These are phyloP conservation scores for Penicillium sp. DNA, from an alignment of 2,329 filamentous ascomycete genomes.

Conservation along the genomic window DNA sequence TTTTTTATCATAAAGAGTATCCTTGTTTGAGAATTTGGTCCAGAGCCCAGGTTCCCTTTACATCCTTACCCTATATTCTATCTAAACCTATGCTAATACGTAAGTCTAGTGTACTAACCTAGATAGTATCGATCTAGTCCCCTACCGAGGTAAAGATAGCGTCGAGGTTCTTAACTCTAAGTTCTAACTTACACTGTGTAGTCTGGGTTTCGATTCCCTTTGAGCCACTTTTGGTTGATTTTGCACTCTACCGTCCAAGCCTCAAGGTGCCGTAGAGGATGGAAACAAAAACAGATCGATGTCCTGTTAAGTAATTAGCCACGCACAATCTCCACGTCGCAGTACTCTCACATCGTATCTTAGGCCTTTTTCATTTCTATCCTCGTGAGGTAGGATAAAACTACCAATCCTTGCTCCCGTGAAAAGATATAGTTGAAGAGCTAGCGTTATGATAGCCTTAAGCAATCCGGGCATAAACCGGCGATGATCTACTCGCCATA, in stretches of 20 bases:
- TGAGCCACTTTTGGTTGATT: constrained; percentile 17
- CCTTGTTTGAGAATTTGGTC: too few relatives aligned
- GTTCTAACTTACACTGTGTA: constrained; percentile 19
- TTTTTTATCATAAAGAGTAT: too few relatives aligned
- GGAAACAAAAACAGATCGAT: constrained; percentile 20
- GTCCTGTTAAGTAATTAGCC: constrained; percentile 10
- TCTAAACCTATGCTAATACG: too few relatives aligned
- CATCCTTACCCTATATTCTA: too few relatives aligned
- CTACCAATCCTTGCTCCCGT: constrained; percentile 18
- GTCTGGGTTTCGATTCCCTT: constrained; percentile 19
- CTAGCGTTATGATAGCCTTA: constrained; percentile 13
- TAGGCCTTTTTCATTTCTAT: constrained; percentile 11
- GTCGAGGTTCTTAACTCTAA: too few relatives aligned
- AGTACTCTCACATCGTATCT: constrained; percentile 11
- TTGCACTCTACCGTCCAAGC: constrained; percentile 20
- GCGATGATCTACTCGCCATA: constrained; percentile 13
- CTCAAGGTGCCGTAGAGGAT: constrained; percentile 15
- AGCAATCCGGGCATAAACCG: constrained; percentile 16
- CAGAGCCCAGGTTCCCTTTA: too few relatives aligned
- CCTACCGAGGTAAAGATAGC: too few relatives aligned
- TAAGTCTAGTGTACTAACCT: too few relatives aligned
- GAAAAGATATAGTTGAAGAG: constrained; percentile 18
- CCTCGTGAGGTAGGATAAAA: constrained; percentile 16
- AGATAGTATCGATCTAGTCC: too few relatives aligned
- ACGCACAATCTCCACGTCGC: background rate